Evolutionary conservation across 139 green algal genomes (phyloP).

Genomic region (Auxenochlorella pyrenoidosa): DNA sequence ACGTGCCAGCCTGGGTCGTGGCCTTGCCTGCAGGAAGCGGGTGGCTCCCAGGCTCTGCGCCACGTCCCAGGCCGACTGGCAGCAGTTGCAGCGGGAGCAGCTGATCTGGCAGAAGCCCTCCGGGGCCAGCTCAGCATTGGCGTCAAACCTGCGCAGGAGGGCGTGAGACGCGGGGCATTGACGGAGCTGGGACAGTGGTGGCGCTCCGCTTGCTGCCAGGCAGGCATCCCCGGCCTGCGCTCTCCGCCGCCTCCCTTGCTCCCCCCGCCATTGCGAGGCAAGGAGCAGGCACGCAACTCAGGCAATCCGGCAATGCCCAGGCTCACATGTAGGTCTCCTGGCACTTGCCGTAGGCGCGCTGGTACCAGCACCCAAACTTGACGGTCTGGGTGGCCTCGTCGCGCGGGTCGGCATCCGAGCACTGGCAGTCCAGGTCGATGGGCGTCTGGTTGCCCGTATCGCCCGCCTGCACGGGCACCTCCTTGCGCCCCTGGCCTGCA

Average conservation of each 20-base stretch:
- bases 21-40: constrained; percentile 45
- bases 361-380: constrained; percentile 29
- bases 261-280: too few species aligned
- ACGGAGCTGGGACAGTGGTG: too few species aligned
- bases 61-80: constrained; percentile 32
- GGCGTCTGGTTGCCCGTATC: not conserved
- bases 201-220: too few species aligned
- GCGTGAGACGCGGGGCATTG: too few species aligned
- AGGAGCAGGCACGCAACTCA: too few species aligned
- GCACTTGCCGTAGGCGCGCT: constrained; percentile 38
- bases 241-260: too few species aligned
- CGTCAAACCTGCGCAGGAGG: not conserved
- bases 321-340: constrained; percentile 38
- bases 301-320: not conserved
- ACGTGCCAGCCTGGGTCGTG: not conserved
- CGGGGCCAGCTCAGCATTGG: constrained; percentile 42
- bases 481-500: constrained; percentile 22
- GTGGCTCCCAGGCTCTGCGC: constrained; percentile 30
- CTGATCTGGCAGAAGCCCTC: constrained; percentile 61
- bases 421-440: constrained; percentile 38
- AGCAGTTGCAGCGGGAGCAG: constrained; percentile 56
- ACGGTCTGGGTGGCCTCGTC: not conserved
- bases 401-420: constrained; percentile 46
- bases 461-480: constrained; percentile 22
- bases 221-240: too few species aligned